Conservation (phyloP, 805 yeast species). For the Saturnispora kantuleensis region DNA sequence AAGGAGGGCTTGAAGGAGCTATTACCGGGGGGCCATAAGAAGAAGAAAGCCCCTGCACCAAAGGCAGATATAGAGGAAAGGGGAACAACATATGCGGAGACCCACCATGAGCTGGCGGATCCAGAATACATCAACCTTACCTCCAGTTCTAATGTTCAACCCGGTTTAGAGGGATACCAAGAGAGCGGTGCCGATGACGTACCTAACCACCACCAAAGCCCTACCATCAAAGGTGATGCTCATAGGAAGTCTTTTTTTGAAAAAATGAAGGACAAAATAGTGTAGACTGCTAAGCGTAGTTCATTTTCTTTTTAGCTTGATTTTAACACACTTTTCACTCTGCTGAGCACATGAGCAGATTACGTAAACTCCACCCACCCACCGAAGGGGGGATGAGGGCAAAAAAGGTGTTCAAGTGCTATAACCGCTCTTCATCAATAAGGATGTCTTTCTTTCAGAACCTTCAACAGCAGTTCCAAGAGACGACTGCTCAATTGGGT, state of each 20-base stretch:
- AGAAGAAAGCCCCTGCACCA: not conserved
- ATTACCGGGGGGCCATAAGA: not conserved
- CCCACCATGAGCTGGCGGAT: constrained; percentile 5
- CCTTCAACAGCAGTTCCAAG: constrained; percentile 17
- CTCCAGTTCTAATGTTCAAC: not conserved
- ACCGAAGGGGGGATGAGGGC: not conserved
- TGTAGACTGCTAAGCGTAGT: not conserved
- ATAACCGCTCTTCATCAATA: not conserved
- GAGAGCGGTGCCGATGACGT: not conserved
- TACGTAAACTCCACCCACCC: too few relatives aligned
- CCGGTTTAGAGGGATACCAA: not conserved
- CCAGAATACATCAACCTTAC: not conserved
- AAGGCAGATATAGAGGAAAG: constrained; percentile 4
- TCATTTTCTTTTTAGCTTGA: not conserved
- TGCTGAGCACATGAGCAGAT: too few relatives aligned
- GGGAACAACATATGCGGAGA: constrained; percentile 5
- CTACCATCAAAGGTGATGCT: not conserved
- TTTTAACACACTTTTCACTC: not conserved
- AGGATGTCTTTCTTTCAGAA: constrained; percentile 17
- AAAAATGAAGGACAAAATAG: constrained; percentile 6
- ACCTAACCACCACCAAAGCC: not conserved
- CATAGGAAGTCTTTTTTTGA: constrained; percentile 7
- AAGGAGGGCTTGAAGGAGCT: not conserved
- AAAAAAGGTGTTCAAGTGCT: not conserved
- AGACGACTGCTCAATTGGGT: constrained; percentile 15